Percentiles rank a stretch among this genome's conserved stretches.
Conservation (phyloP, 2,329 filamentous ascomycete species). For the Ustulina deusta region DNA sequence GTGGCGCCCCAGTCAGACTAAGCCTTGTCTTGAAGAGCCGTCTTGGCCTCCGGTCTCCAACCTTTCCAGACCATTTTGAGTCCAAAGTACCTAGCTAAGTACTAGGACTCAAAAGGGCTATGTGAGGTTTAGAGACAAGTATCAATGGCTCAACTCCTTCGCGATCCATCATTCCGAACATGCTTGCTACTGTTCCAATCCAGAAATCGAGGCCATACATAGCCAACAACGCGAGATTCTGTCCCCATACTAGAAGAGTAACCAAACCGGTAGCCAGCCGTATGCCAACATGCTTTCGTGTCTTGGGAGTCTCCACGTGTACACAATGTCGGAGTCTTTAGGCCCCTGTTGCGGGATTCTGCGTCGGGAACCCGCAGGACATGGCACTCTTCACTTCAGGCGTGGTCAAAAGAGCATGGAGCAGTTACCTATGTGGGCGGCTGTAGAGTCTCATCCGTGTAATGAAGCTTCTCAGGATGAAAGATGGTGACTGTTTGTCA, state of each 20-base stretch:
- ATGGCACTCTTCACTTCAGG: constrained; percentile 13
- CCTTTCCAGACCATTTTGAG: background rate
- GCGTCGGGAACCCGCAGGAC: constrained; percentile 32
- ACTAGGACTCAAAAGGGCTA: background rate
- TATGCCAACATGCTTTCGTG: constrained; percentile 33
- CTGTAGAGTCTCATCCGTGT: constrained; percentile 4
- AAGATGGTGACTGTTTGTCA: constrained; percentile 19
- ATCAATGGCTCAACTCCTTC: background rate
- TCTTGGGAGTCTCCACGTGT: constrained; percentile 40
- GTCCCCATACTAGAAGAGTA: constrained; percentile 1
- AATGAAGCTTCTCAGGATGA: constrained; percentile 8
- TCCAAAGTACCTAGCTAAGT: background rate
- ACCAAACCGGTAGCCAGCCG: constrained; percentile 17
- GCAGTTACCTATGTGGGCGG: constrained; percentile 4
- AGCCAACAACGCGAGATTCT: background rate
- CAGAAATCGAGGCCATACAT: background rate
- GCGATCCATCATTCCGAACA: background rate
- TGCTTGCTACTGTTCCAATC: constrained; percentile 5
- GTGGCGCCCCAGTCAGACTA: constrained; percentile 26
- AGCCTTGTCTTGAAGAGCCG: constrained; percentile 28
- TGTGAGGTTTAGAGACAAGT: background rate
- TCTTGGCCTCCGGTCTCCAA: constrained; percentile 33
- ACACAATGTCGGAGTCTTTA: constrained; percentile 25
- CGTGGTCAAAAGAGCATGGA: constrained; percentile 5
- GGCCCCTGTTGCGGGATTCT: constrained; percentile 13